Evolutionary conservation across 2,329 filamentous ascomycete species (phyloP).

Genomic region (Colletotrichum magnum): DNA sequence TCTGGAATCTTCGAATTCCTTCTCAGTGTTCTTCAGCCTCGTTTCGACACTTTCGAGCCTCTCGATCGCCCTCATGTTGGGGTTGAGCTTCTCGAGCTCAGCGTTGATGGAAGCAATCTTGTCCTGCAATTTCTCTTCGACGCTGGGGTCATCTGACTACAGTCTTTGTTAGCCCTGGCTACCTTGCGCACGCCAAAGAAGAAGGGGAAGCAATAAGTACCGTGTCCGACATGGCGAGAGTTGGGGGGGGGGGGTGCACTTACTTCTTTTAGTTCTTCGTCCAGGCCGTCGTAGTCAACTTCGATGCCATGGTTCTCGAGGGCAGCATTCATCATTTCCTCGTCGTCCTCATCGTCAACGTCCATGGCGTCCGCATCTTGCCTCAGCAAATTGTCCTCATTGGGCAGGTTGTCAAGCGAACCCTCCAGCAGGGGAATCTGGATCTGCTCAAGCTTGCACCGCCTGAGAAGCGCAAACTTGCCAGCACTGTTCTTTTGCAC

Average conservation of each 20-base stretch:
- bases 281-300: conserved; percentile 85
- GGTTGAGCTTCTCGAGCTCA: conserved; percentile 94
- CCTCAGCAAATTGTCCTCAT: conserved; percentile 84
- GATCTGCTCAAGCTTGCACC: conserved; percentile 95
- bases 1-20: conserved; percentile 90
- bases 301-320: conserved; percentile 93
- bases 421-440: conserved; percentile 82
- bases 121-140: conserved; percentile 83
- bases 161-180: conserved; percentile 47
- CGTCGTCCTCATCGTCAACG: conserved; percentile 79
- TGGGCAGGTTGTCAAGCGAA: conserved; percentile 88
- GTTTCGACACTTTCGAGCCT: conserved; percentile 88
- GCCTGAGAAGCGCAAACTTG: conserved; percentile 86
- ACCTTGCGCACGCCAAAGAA: background rate
- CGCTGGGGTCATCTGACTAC: conserved; percentile 76
- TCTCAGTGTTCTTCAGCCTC: conserved; percentile 85
- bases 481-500: conserved; percentile 88
- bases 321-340: conserved; percentile 72
- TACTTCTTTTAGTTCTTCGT: conserved; percentile 86
- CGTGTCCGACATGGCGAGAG: background rate
- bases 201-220: too few relatives aligned
- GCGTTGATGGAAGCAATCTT: conserved; percentile 80
- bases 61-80: conserved; percentile 96
- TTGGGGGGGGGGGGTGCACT: conserved; percentile 48
- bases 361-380: conserved; percentile 93